Percentiles rank a stretch among this genome's conserved stretches.
phyloP scores from a whole-genome alignment of 225 moss, liverwort and hornwort species.

The Straminergon stramineum region DNA sequence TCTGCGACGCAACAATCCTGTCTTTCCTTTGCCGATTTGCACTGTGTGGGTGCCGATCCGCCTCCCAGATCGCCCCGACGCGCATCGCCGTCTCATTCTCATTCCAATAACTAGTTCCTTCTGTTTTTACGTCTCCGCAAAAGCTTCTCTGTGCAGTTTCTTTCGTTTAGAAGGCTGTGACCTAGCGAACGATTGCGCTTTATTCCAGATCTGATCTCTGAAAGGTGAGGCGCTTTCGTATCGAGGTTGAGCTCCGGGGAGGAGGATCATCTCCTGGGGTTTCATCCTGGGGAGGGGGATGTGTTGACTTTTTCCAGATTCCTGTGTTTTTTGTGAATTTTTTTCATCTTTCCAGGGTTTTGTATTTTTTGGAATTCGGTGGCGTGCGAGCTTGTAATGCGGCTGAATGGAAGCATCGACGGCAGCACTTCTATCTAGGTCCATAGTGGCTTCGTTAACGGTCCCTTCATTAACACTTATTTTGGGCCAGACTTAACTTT shows the following conservation, averaged over 20 bases:
- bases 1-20: neutral
- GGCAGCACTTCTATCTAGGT: neutral
- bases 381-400: neutral
- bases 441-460: neutral
- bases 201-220: constrained; percentile 5
- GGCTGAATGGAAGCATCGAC: neutral
- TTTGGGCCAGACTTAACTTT: neutral
- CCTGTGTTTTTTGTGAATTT: neutral
- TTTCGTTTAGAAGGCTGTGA: neutral
- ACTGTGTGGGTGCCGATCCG: neutral
- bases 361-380: neutral
- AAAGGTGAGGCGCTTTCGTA: neutral
- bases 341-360: neutral
- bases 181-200: neutral
- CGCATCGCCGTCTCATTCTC: neutral
- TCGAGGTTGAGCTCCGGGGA: neutral
- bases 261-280: neutral
- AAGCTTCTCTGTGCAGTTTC: neutral
- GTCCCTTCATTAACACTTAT: neutral
- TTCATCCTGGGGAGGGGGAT: neutral
- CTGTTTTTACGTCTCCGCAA: neutral
- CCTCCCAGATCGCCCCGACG: neutral
- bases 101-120: neutral
- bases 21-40: neutral
- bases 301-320: neutral